phyloP scores from a whole-genome alignment of 2,329 filamentous ascomycete genomes.

The Seiridium cupressi region DNA sequence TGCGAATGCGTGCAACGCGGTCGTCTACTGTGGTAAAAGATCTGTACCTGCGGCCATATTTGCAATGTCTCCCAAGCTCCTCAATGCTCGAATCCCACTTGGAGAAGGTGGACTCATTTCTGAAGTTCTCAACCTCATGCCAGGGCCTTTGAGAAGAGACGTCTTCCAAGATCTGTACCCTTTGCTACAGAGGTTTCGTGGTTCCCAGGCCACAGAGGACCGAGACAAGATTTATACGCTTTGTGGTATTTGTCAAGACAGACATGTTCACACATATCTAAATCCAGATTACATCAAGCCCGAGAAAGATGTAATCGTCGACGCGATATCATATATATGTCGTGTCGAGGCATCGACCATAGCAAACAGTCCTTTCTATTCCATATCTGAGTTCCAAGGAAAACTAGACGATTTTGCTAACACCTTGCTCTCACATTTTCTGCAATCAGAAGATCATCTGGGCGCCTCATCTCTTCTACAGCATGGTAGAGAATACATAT shows the following conservation, averaged over 20 bases:
- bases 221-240: background rate
- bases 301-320: background rate
- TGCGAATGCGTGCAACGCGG: background rate
- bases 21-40: background rate
- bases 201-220: background rate
- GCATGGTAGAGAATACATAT: background rate
- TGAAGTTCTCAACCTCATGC: background rate
- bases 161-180: background rate
- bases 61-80: background rate
- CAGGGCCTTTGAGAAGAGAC: background rate
- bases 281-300: background rate
- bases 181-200: background rate
- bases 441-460: background rate
- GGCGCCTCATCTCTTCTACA: background rate
- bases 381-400: background rate
- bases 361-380: background rate
- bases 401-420: background rate
- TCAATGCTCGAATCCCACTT: background rate
- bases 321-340: background rate
- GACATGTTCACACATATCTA: background rate
- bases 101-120: background rate
- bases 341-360: background rate
- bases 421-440: background rate
- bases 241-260: background rate
- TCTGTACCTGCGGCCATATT: background rate